A percentile compares a stretch with the other conserved stretches of the same genome.
Evolutionary conservation across 352 stramenopile species (phyloP).

Genomic region (Pythium monospermum): DNA sequence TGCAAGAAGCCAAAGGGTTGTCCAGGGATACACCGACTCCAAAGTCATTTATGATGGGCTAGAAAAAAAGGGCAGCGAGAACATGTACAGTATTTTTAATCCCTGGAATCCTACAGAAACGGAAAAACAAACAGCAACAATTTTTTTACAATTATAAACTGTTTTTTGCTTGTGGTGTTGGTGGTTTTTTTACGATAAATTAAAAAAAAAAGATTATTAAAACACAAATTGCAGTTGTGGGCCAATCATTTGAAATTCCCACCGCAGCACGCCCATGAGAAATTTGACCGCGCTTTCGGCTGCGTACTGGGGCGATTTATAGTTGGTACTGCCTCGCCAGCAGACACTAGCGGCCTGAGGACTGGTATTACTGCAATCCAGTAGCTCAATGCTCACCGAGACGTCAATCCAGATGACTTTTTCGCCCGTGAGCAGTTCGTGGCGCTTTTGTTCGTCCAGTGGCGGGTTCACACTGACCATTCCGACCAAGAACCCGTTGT

Average conservation of each 20-base stretch:
- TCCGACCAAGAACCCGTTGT: slow-evolving; percentile 22
- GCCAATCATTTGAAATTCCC: slow-evolving; percentile 14
- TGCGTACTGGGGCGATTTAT: slow-evolving; percentile 23
- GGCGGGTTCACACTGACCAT: slow-evolving; percentile 34
- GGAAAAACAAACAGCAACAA: no score
- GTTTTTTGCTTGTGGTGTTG: no score
- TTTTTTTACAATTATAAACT: no score
- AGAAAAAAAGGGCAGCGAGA: no score
- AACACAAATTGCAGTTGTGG: no score
- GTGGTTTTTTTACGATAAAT: no score
- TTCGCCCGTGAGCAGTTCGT: not conserved
- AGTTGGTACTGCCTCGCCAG: slow-evolving; percentile 24
- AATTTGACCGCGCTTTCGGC: slow-evolving; percentile 24
- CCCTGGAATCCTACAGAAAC: no score
- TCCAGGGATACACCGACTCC: slow-evolving; percentile 53
- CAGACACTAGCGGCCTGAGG: slow-evolving; percentile 1
- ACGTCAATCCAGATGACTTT: slow-evolving; percentile 34
- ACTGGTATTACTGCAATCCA: slow-evolving; percentile 5
- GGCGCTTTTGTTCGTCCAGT: slow-evolving; percentile 7
- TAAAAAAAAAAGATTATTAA: slow-evolving; percentile 26
- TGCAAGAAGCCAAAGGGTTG: slow-evolving; percentile 61
- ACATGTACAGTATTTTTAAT: no score
- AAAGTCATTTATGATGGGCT: no score
- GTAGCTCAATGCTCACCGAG: slow-evolving; percentile 26
- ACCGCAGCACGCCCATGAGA: slow-evolving; percentile 22